These are phyloP conservation scores for Fusarium fracticaudum DNA, from an alignment of 2,329 filamentous ascomycete species.

Conservation along the genomic window DNA sequence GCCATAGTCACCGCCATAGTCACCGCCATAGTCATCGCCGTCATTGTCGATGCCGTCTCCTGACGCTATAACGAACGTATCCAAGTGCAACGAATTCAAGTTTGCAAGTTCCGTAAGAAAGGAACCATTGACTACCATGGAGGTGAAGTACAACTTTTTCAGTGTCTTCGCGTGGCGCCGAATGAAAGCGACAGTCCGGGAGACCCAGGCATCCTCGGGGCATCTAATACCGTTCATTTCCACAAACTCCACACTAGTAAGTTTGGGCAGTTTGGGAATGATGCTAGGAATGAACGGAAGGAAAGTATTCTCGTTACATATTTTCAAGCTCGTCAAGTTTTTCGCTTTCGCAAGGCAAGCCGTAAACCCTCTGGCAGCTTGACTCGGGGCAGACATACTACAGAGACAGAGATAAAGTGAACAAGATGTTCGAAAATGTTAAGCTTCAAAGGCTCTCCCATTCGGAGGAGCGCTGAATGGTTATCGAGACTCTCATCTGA, in stretches of 20 bases:
- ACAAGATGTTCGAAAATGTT: not conserved
- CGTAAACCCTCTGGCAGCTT: not conserved
- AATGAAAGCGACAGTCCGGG: not conserved
- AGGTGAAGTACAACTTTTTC: not conserved
- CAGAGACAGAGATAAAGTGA: constrained; percentile 6
- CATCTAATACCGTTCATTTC: not conserved
- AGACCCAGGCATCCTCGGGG: not conserved
- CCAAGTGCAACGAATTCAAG: not conserved
- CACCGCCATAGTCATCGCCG: not conserved
- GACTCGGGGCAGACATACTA: accelerated
- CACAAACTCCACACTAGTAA: not conserved
- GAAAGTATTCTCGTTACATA: not conserved
- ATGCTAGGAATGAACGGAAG: accelerated
- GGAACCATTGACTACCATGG: not conserved
- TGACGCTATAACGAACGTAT: constrained; percentile 3
- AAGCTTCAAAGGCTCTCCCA: not conserved
- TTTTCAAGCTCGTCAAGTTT: not conserved
- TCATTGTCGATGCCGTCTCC: not conserved
- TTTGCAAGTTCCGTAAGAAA: not conserved
- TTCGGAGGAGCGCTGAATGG: not conserved
- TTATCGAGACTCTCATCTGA: not conserved
- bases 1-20: not conserved
- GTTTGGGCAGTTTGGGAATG: not conserved
- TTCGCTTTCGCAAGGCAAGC: not conserved
- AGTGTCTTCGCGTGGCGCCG: not conserved